These are phyloP conservation scores for Peronosclerospora sorghi DNA, from an alignment of 352 stramenopile genomes.

Conservation along the genomic window DNA sequence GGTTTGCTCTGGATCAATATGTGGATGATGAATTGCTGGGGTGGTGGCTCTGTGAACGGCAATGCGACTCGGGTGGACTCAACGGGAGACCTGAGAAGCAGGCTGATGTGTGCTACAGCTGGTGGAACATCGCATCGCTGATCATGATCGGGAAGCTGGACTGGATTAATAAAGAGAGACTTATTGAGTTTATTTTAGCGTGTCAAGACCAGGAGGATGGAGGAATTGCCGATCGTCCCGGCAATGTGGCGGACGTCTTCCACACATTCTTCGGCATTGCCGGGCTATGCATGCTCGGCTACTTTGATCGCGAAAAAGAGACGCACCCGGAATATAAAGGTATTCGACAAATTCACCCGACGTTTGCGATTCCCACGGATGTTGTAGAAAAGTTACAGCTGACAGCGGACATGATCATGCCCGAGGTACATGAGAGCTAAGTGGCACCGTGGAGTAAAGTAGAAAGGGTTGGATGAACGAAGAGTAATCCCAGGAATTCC, in stretches of 20 bases:
- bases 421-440: constrained; percentile 13
- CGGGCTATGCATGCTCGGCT: constrained; percentile 89
- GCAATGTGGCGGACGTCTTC: constrained; percentile 94
- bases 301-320: constrained; percentile 73
- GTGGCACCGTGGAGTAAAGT: background rate
- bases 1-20: constrained; percentile 53
- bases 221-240: constrained; percentile 96
- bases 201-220: constrained; percentile 97
- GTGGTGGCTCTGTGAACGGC: constrained; percentile 96
- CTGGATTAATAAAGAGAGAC: constrained; percentile 92
- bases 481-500: constrained; percentile 17
- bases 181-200: constrained; percentile 89
- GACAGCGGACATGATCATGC: constrained; percentile 51
- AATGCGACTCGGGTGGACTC: constrained; percentile 90
- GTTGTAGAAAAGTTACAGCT: constrained; percentile 84
- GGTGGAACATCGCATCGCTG: constrained; percentile 97
- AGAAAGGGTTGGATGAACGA: constrained; percentile 5
- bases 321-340: constrained; percentile 38
- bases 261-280: constrained; percentile 98
- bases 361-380: constrained; percentile 91
- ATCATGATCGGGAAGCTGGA: constrained; percentile 91
- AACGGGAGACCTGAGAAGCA: constrained; percentile 99
- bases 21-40: constrained; percentile 85
- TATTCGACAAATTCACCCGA: constrained; percentile 88
- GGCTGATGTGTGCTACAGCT: constrained; percentile 99